Conservation (phyloP, 2,329 filamentous ascomycete genomes). For the Penicillium sp. region DNA sequence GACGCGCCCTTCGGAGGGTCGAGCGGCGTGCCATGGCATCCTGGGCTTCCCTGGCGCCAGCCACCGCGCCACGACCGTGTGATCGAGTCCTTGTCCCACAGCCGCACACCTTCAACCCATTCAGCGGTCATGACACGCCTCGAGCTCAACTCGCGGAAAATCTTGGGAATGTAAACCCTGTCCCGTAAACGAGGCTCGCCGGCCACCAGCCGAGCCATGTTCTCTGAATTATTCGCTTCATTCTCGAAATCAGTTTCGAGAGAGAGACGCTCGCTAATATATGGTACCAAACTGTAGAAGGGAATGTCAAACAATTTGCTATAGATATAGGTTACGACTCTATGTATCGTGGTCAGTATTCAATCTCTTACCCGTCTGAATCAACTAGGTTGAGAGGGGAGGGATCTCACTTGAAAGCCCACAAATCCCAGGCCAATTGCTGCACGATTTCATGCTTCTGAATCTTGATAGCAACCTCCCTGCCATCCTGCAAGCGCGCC, state of each 20-base stretch:
- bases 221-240: constrained; percentile 82
- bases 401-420: constrained; percentile 74
- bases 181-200: constrained; percentile 71
- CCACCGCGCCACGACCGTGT: constrained; percentile 75
- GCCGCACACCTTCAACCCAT: constrained; percentile 91
- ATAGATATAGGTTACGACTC: constrained; percentile 76
- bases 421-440: constrained; percentile 92
- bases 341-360: constrained; percentile 34
- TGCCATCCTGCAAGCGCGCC: constrained; percentile 78
- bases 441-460: constrained; percentile 92
- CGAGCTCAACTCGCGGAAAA: constrained; percentile 79
- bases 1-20: constrained; percentile 51
- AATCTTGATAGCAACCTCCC: constrained; percentile 92
- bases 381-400: neutral
- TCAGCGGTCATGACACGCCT: constrained; percentile 87
- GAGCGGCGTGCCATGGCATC: constrained; percentile 66
- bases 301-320: constrained; percentile 90
- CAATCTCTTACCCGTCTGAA: too few species aligned
- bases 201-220: constrained; percentile 74
- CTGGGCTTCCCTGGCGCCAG: constrained; percentile 71
- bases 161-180: constrained; percentile 81
- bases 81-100: constrained; percentile 88
- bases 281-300: constrained; percentile 84
- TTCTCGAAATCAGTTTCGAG: constrained; percentile 93
- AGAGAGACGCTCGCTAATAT: constrained; percentile 85